Evolutionary conservation across 805 yeast species (phyloP).

Genomic region (Ogataea pini): DNA sequence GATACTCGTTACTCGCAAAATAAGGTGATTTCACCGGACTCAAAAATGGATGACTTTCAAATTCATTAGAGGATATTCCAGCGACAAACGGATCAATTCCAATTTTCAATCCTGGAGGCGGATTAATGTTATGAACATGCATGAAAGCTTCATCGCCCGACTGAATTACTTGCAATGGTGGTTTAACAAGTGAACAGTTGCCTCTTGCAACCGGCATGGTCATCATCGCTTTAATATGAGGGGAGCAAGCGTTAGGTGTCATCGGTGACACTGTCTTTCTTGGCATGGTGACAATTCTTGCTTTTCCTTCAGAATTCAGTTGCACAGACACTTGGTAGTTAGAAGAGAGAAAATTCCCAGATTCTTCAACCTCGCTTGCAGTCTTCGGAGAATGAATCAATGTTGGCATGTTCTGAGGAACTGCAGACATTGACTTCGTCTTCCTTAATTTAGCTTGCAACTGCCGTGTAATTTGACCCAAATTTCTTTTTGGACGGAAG

Average conservation of each 20-base stretch:
- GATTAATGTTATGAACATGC: slow-evolving; percentile 12
- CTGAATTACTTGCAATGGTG: slow-evolving; percentile 2
- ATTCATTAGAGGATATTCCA: slow-evolving; percentile 31
- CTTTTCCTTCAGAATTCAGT: slow-evolving; percentile 31
- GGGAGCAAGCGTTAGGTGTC: slow-evolving; percentile 19
- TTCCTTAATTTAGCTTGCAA: slow-evolving; percentile 18
- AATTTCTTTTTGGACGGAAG: slow-evolving; percentile 10
- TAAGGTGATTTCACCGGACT: slow-evolving; percentile 16
- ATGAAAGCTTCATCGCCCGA: slow-evolving; percentile 8
- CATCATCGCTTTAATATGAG: slow-evolving; percentile 13
- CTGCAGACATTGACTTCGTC: slow-evolving; percentile 9
- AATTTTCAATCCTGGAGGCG: slow-evolving; percentile 27
- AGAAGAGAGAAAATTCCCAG: slow-evolving; percentile 18
- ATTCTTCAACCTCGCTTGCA: neutral
- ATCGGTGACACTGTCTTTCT: slow-evolving; percentile 13
- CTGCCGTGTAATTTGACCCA: slow-evolving; percentile 18
- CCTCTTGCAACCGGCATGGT: slow-evolving; percentile 6
- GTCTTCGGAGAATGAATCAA: neutral
- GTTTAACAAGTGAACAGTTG: slow-evolving; percentile 2
- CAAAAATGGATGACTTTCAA: slow-evolving; percentile 23
- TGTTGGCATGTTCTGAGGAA: neutral
- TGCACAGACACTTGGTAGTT: slow-evolving; percentile 27
- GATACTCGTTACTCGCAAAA: slow-evolving; percentile 9
- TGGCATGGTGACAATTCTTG: slow-evolving; percentile 31
- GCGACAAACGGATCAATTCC: slow-evolving; percentile 34